Evolutionary conservation across 306 rosid genomes (phyloP).

Genomic region (Glycyrrhiza uralensis): DNA sequence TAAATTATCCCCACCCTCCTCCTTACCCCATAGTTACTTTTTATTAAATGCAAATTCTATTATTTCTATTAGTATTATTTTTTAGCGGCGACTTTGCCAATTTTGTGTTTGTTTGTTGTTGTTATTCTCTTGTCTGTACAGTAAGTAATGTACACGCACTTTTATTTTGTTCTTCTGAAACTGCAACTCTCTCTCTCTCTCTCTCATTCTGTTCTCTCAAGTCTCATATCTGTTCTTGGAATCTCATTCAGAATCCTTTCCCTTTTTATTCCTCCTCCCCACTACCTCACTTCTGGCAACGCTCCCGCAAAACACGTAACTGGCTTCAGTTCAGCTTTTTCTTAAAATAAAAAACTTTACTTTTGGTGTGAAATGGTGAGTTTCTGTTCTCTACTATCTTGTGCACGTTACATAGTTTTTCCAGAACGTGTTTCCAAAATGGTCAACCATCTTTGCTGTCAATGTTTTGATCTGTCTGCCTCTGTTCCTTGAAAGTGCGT

Average conservation of each 20-base stretch:
- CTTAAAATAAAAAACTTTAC: background rate
- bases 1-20: background rate
- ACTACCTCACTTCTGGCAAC: conserved; percentile 23
- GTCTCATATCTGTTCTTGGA: conserved; percentile 24
- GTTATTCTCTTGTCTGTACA: background rate
- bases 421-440: conserved; percentile 24
- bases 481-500: conserved; percentile 21
- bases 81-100: conserved; percentile 15
- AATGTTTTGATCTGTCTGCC: conserved; percentile 23
- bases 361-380: conserved; percentile 34
- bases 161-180: background rate
- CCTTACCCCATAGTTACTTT: background rate
- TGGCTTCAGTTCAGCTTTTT: conserved; percentile 22
- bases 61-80: background rate
- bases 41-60: background rate
- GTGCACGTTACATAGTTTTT: conserved; percentile 14
- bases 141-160: background rate
- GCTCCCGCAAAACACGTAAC: conserved; percentile 20
- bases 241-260: conserved; percentile 19
- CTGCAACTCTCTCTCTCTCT: background rate
- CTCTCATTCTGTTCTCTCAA: conserved; percentile 32
- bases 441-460: conserved; percentile 9
- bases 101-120: background rate
- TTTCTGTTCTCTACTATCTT: background rate
- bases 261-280: conserved; percentile 15